phyloP scores from a whole-genome alignment of 169 alveolate species.

The Amoebophrya sp. region DNA sequence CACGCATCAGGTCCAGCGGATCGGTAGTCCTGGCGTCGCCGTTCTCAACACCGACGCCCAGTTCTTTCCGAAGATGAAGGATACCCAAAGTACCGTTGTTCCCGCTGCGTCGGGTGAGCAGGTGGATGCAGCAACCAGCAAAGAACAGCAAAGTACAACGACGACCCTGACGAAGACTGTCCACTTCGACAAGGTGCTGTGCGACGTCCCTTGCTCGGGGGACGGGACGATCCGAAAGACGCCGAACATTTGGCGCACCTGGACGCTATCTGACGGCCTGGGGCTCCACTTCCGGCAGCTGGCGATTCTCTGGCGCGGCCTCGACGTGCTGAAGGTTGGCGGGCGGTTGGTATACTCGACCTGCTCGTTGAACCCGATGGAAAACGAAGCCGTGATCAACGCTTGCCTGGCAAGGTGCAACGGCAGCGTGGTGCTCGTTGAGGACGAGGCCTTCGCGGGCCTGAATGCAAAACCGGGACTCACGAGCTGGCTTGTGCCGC shows the following conservation, averaged over 20 bases:
- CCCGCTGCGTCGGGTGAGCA: not conserved
- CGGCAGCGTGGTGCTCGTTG: not conserved
- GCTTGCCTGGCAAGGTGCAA: not conserved
- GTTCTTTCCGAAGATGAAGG: constrained; percentile 31
- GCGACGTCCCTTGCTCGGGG: constrained; percentile 93
- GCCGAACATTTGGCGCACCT: constrained; percentile 61
- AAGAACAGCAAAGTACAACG: not conserved
- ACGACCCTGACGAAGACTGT: constrained; percentile 35
- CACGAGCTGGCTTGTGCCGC: not conserved
- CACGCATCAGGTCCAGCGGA: constrained; percentile 72
- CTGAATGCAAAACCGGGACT: not conserved
- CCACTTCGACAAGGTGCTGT: constrained; percentile 62
- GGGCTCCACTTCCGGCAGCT: constrained; percentile 56
- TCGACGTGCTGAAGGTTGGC: constrained; percentile 58
- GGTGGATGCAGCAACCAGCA: not conserved
- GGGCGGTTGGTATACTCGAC: constrained; percentile 75
- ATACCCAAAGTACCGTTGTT: not conserved
- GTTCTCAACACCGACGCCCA: constrained; percentile 75
- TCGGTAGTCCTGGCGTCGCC: constrained; percentile 61
- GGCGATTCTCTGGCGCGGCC: constrained; percentile 61
- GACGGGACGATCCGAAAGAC: constrained; percentile 88
- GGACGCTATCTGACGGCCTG: constrained; percentile 62
- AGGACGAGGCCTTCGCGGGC: not conserved
- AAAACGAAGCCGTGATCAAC: constrained; percentile 64
- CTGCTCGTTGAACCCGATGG: constrained; percentile 82